Conservation (phyloP, 345 rosid genomes). For the Syzygium aromaticum region DNA sequence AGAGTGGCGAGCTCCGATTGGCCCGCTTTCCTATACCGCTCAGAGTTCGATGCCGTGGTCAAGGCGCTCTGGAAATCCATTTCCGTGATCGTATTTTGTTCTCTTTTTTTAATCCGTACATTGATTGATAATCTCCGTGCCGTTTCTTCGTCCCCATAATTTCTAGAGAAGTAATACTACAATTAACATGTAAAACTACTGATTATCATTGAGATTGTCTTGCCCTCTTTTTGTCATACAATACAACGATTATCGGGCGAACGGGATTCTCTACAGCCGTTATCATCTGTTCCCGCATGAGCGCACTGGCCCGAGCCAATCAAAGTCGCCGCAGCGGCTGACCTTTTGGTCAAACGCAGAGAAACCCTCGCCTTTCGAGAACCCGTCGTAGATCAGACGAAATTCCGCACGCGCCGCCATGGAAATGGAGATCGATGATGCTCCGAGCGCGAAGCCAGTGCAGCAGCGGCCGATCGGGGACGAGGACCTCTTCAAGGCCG, state of each 20-base stretch:
- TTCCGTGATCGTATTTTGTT: not conserved
- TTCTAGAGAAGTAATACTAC: not conserved
- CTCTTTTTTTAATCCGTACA: not conserved
- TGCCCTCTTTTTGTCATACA: not conserved
- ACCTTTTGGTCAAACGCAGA: not conserved
- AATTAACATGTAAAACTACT: not conserved
- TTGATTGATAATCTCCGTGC: not conserved
- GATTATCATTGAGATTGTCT: not conserved
- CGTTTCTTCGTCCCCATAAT: too few species aligned
- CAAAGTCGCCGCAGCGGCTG: not conserved
- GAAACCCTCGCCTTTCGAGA: not conserved
- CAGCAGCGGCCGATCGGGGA: conserved; percentile 31
- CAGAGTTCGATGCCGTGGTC: too few species aligned
- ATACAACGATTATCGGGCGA: not conserved
- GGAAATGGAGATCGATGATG: conserved; percentile 39
- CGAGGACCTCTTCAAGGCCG: conserved; percentile 62
- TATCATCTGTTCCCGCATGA: not conserved
- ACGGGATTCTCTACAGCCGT: not conserved
- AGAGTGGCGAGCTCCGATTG: too few species aligned
- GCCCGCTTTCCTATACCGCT: too few species aligned
- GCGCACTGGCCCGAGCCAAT: not conserved
- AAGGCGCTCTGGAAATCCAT: not conserved
- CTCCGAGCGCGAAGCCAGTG: conserved; percentile 8
- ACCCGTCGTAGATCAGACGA: too few species aligned
- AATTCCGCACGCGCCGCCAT: not conserved